Percentiles rank a stretch among this genome's conserved stretches.
phyloP scores from a whole-genome alignment of 1,284 basidiomycete genomes.

The Moniliella sp. region DNA sequence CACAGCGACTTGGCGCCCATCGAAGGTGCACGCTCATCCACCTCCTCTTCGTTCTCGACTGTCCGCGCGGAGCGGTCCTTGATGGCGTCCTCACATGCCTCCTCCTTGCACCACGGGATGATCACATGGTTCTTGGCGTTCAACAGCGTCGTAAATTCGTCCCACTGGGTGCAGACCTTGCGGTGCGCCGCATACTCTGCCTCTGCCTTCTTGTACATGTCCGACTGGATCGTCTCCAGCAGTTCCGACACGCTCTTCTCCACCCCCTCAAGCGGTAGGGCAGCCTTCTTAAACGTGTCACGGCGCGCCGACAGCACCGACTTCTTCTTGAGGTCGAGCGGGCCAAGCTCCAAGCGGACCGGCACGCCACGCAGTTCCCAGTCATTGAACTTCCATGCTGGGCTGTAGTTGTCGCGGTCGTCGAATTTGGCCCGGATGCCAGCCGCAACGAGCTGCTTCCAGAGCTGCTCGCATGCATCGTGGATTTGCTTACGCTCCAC shows the following conservation, averaged over 20 bases:
- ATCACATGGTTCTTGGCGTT: slow-evolving; percentile 71
- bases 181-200: slow-evolving; percentile 53
- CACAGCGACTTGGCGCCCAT: slow-evolving; percentile 91
- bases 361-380: slow-evolving; percentile 85
- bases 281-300: slow-evolving; percentile 45
- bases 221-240: slow-evolving; percentile 64
- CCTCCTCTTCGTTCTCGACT: no score
- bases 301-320: slow-evolving; percentile 69
- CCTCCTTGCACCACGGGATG: slow-evolving; percentile 88
- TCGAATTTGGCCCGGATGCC: slow-evolving; percentile 74
- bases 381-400: slow-evolving; percentile 96
- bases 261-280: slow-evolving; percentile 8
- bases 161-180: slow-evolving; percentile 58
- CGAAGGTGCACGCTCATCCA: slow-evolving; percentile 69
- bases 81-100: slow-evolving; percentile 88
- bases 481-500: slow-evolving; percentile 49
- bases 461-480: slow-evolving; percentile 45
- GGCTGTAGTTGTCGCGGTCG: slow-evolving; percentile 79
- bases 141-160: slow-evolving; percentile 72
- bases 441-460: slow-evolving; percentile 39
- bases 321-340: slow-evolving; percentile 65
- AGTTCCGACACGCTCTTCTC: slow-evolving; percentile 34
- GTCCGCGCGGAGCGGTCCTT: slow-evolving; percentile 83
- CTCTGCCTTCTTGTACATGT: slow-evolving; percentile 67
- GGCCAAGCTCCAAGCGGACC: slow-evolving; percentile 84